Base-by-base conservation (phyloP, 805 yeast genomes). In the Metschnikowia henanensis region DNA sequence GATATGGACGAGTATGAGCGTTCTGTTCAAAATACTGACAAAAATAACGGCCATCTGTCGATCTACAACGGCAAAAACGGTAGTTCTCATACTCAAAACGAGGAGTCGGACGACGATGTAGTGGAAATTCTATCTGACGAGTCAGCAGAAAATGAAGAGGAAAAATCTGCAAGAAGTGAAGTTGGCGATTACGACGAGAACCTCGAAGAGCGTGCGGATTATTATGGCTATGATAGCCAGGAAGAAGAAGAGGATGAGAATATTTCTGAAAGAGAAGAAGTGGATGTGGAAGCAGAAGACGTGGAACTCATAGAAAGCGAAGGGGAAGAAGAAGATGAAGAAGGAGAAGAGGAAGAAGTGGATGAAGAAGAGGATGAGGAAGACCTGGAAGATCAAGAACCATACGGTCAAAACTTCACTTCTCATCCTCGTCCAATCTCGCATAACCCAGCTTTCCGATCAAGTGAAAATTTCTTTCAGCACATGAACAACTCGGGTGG, bases 61-160 rank as follows among this genome's bases (percentile, higher is more conserved):
- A n/a, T n/a, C n/a, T n/a, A n/a, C n/a, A n/a, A n/a, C n/a, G n/a
- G n/a, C n/a, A n/a, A n/a, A n/a, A n/a, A n/a, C n/a, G n/a, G n/a
- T n/a, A n/a, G n/a, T n/a, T n/a, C n/a, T n/a, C n/a, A n/a, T n/a
- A n/a, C n/a, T n/a, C n/a, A n/a, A n/a, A n/a, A n/a, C n/a, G n/a
- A n/a, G n/a, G n/a, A n/a, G n/a, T 23, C 26, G 5, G 55, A 49
- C 15, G 56, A 50, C 15, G 56, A 50, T 26, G 35, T 43, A 8
- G 47, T 49, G 2, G 54, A 50, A 23, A 46, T 47, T 16, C 26
- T 46, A 15, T 43, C 48, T 7, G 51, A 46, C 18, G 48, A 45
- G 13, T 40, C 45, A 2, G 35, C 28, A 5, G 39, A n/a, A 23
- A 49, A 46, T 25, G 37, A 17, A 37, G 40, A 36, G 25, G 23